Percentiles rank a stretch among this genome's conserved stretches.
Evolutionary conservation across 2,329 filamentous ascomycete genomes (phyloP).

Genomic region (Scedosporium boydii): DNA sequence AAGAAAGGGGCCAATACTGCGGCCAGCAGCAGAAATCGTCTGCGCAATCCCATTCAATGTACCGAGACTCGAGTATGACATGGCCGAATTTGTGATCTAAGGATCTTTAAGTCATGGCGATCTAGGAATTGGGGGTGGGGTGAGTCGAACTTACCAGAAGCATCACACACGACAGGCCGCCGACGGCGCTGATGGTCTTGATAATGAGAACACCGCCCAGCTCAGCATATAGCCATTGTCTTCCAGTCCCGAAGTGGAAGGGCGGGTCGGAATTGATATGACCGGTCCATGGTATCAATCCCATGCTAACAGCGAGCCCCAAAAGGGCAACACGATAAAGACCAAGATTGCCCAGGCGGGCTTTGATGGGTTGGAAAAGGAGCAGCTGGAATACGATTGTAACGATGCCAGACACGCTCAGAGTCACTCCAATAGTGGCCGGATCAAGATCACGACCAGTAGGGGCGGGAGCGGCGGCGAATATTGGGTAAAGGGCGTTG

Average conservation of each 20-base stretch:
- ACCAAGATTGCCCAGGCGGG: conserved; percentile 72
- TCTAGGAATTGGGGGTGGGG: not conserved
- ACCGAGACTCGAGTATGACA: conserved; percentile 75
- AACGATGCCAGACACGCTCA: conserved; percentile 73
- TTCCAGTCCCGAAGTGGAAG: conserved; percentile 51
- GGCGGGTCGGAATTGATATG: conserved; percentile 54
- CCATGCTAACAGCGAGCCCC: conserved; percentile 72
- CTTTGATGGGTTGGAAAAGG: conserved; percentile 69
- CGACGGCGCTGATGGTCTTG: conserved; percentile 85
- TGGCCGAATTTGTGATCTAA: conserved; percentile 87
- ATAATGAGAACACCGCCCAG: conserved; percentile 72
- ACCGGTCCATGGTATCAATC: conserved; percentile 82
- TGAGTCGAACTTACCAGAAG: conserved; percentile 54
- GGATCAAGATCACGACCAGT: conserved; percentile 69
- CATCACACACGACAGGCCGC: conserved; percentile 81
- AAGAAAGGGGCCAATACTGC: conserved; percentile 79
- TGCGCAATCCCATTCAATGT: conserved; percentile 91
- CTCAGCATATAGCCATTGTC: conserved; percentile 67
- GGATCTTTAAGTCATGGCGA: conserved; percentile 2
- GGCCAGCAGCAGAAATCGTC: conserved; percentile 81
- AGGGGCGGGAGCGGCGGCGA: conserved; percentile 65
- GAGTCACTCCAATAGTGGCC: conserved; percentile 71
- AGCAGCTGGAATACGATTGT: conserved; percentile 88
- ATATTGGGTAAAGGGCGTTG: conserved; percentile 92
- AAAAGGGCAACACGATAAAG: conserved; percentile 73